Evolutionary conservation across 805 yeast species (phyloP), one percentile per base, ranked within the genome.

Genomic region (Saccharomycopsis oosterbeekiorum): DNA sequence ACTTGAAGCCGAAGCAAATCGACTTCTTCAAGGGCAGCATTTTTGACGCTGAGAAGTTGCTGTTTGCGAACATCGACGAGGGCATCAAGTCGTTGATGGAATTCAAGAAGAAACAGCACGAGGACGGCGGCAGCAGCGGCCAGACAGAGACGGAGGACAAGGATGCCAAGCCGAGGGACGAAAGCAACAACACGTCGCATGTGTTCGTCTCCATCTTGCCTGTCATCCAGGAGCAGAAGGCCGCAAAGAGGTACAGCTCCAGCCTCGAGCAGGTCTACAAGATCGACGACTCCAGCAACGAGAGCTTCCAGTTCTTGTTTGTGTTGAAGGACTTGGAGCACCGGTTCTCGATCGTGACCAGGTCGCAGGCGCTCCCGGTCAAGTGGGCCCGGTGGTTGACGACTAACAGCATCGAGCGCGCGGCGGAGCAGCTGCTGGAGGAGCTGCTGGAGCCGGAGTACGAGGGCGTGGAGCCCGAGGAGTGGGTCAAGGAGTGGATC

Each of bases 321-420:
- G 80, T 89, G 21, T 77, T 94, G 66, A 82, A 83, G 66, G 99
- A 94, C 70, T 82, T 84, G 53, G 84, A 87, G 43, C 93, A 94
- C 73, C 81, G 84, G 65, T 83, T 94, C 65, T 80, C 85, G 8
- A 80, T 89, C 55, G 79, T 83, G 36, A 85, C 89, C 58, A 84
- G 86, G 67, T 88, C 98, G 0, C 99, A 94, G 73, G 84, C 96
- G 6, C 87, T 90, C 77, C 98, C 99, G 11, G 70, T 82, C 55
- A 85, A 83, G 70, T 94, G 99, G 99, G 86, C 91, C 10, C 76
- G 82, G n/a, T 94, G 99, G 99, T 78, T 93, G n/a, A 85, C 82
- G 63, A 81, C 84, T 14, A 70, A 71, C 40, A 65, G 68, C 2
- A 34, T 64, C 60, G 63, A 65, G 51, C 34, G 34, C 34, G 65